These are phyloP conservation scores for Sporisorium graminicola DNA, from an alignment of 1,284 basidiomycete genomes.

Conservation along the genomic window DNA sequence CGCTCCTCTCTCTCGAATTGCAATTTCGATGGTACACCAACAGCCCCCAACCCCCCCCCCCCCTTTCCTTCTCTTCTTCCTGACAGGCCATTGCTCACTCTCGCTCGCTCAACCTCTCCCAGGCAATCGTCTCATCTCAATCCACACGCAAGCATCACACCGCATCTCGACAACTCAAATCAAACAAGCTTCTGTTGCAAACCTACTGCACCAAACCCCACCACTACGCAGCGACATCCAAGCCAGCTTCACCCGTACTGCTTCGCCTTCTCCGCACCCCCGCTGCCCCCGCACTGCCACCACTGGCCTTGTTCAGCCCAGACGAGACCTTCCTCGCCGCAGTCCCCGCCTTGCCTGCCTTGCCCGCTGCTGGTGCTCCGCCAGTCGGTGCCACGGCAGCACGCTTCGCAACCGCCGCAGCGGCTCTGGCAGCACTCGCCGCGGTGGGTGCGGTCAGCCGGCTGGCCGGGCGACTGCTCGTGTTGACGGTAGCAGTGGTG, in stretches of 20 bases:
- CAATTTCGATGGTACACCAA: no score
- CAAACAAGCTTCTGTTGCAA: no score
- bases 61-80: no score
- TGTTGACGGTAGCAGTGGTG: slow-evolving; percentile 15
- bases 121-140: no score
- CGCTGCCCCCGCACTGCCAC: background rate
- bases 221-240: slow-evolving; percentile 32
- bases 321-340: slow-evolving; percentile 13
- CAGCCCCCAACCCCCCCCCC: no score
- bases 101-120: no score
- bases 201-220: background rate
- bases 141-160: no score
- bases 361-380: background rate
- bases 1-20: no score
- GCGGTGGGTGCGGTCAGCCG: slow-evolving; percentile 41
- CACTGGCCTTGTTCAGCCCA: background rate
- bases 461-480: slow-evolving; percentile 13
- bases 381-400: background rate
- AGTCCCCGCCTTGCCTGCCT: slow-evolving; percentile 1
- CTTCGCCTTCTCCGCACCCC: slow-evolving; percentile 20
- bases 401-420: slow-evolving; percentile 4
- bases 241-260: slow-evolving; percentile 34
- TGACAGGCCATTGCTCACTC: no score
- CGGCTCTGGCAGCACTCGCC: slow-evolving; percentile 33
- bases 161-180: no score